A percentile compares a stretch with the other conserved stretches of the same genome.
Evolutionary conservation across 192 early-diverging fungal genomes (phyloP).

Genomic region (Backusella macrospora): DNA sequence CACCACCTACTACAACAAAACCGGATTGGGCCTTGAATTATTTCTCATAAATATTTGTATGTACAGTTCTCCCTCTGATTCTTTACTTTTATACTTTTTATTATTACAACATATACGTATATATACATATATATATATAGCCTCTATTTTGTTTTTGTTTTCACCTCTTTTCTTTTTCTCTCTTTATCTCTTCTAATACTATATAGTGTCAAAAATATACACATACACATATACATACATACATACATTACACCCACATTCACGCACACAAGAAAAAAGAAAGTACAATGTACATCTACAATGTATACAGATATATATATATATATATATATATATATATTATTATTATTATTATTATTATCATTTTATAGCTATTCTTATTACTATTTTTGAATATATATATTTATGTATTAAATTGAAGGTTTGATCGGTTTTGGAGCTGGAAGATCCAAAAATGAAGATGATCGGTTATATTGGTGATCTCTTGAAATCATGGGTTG

Average conservation of each 20-base stretch:
- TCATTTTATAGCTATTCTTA: neutral
- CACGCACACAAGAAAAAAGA: neutral
- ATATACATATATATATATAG: neutral
- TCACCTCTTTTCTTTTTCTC: no score
- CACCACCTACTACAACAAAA: neutral
- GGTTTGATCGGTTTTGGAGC: neutral
- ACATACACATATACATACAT: neutral
- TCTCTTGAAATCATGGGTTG: neutral
- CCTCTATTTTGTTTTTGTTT: no score
- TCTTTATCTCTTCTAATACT: neutral
- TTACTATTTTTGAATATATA: neutral
- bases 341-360: neutral
- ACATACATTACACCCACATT: neutral
- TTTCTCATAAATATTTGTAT: neutral
- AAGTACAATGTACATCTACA: no score
- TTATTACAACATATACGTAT: neutral
- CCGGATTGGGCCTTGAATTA: constrained; percentile 1
- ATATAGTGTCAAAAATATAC: neutral
- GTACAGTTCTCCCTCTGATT: neutral
- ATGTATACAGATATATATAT: neutral
- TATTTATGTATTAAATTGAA: constrained; percentile 2
- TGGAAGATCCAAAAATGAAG: neutral
- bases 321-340: neutral
- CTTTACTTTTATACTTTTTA: neutral
- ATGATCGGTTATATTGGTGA: neutral